These are phyloP conservation scores for Komagataella populi DNA, from an alignment of 805 yeast genomes.

Conservation along the genomic window DNA sequence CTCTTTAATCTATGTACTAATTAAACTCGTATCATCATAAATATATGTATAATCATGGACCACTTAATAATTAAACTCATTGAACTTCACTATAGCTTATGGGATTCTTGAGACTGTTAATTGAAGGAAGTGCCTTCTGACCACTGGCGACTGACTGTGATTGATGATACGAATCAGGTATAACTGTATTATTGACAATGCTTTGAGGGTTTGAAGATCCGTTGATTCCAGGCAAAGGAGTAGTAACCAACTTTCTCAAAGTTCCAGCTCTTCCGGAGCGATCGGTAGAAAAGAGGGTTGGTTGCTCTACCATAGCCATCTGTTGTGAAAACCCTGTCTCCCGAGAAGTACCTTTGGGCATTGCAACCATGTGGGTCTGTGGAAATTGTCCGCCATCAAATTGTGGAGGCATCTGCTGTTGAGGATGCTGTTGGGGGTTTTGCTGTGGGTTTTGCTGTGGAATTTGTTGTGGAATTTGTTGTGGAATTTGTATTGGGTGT, in stretches of 20 bases:
- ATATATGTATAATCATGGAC: background rate
- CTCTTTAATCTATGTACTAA: background rate
- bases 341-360: background rate
- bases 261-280: background rate
- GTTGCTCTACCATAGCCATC: background rate
- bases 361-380: background rate
- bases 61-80: background rate
- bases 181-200: background rate
- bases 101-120: background rate
- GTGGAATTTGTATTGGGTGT: too few relatives aligned
- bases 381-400: background rate
- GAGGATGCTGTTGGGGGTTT: background rate
- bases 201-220: background rate
- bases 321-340: background rate
- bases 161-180: background rate
- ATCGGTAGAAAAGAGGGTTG: background rate
- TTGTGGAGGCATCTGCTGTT: background rate
- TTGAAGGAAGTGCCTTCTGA: background rate
- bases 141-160: background rate
- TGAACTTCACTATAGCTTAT: background rate
- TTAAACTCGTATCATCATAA: background rate
- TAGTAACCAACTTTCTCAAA: background rate
- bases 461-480: too few relatives aligned
- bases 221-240: background rate
- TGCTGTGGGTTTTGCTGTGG: too few relatives aligned